phyloP scores from a whole-genome alignment of 192 early-diverging fungal species.

The Ambispora gerdemannii region DNA sequence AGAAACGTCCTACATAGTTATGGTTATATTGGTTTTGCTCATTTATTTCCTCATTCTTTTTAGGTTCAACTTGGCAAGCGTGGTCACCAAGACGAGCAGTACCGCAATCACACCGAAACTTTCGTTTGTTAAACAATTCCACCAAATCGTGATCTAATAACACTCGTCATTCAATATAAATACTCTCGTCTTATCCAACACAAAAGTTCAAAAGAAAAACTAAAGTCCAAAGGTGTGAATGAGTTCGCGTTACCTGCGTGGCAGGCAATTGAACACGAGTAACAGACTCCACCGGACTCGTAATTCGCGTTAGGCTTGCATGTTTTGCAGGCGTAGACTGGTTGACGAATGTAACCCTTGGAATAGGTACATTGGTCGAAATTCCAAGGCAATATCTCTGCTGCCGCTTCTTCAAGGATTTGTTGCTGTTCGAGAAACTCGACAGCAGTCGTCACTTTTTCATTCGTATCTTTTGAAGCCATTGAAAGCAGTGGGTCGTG shows the following conservation, averaged over 20 bases:
- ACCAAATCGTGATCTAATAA: slow-evolving; percentile 69
- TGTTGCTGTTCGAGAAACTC: slow-evolving; percentile 39
- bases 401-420: slow-evolving; percentile 44
- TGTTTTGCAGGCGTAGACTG: slow-evolving; percentile 78
- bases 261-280: slow-evolving; percentile 76
- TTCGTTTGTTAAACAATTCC: slow-evolving; percentile 81
- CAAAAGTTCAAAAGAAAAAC: slow-evolving; percentile 44
- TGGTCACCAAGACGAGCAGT: slow-evolving; percentile 47
- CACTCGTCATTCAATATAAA: no score
- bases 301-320: slow-evolving; percentile 49
- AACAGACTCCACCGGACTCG: slow-evolving; percentile 61
- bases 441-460: slow-evolving; percentile 44
- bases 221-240: background rate
- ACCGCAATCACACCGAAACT: slow-evolving; percentile 91
- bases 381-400: slow-evolving; percentile 60
- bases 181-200: no score
- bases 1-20: slow-evolving; percentile 81
- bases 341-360: slow-evolving; percentile 74
- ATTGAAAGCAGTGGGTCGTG: no score
- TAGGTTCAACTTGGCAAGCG: slow-evolving; percentile 46
- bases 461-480: slow-evolving; percentile 29
- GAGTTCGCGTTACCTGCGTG: slow-evolving; percentile 41
- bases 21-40: slow-evolving; percentile 75
- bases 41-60: slow-evolving; percentile 48
- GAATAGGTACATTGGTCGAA: slow-evolving; percentile 74